phyloP scores from a whole-genome alignment of 352 stramenopile genomes.

The Aphanomyces astaci region DNA sequence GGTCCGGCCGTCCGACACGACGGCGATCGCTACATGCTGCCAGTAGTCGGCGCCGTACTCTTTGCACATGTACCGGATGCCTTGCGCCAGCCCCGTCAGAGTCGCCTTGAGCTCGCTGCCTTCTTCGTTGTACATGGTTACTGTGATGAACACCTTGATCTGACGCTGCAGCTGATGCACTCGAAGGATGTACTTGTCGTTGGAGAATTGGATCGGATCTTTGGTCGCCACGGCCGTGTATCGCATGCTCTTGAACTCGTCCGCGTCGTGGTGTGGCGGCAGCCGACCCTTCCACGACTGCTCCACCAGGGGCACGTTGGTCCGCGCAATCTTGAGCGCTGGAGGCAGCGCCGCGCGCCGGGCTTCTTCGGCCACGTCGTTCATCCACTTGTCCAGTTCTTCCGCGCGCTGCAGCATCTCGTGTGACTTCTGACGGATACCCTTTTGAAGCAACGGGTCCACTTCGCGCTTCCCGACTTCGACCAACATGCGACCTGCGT shows the following conservation, averaged over 20 bases:
- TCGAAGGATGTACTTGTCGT: constrained; percentile 37
- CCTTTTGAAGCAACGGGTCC: constrained; percentile 36
- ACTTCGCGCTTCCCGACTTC: constrained; percentile 31
- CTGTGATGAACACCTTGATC: constrained; percentile 42
- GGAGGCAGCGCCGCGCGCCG: constrained; percentile 32
- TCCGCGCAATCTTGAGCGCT: constrained; percentile 31
- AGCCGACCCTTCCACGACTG: constrained; percentile 32
- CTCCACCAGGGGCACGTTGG: constrained; percentile 37
- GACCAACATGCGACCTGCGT: constrained; percentile 33
- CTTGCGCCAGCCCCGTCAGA: constrained; percentile 34
- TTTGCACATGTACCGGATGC: constrained; percentile 37
- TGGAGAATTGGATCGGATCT: constrained; percentile 36
- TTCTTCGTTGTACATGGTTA: constrained; percentile 52
- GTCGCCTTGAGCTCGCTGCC: constrained; percentile 35
- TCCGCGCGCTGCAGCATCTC: constrained; percentile 42
- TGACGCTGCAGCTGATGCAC: constrained; percentile 30
- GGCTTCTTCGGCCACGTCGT: constrained; percentile 35
- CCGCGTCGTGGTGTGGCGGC: constrained; percentile 27
- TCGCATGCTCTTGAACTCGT: constrained; percentile 40
- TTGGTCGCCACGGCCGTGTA: constrained; percentile 44
- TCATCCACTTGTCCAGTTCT: constrained; percentile 40
- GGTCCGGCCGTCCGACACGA: constrained; percentile 40
- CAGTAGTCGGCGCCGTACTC: constrained; percentile 35
- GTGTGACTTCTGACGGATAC: constrained; percentile 38
- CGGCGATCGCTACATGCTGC: constrained; percentile 33